phyloP scores from a whole-genome alignment of 2,329 filamentous ascomycete genomes.

The Botrytis aclada region DNA sequence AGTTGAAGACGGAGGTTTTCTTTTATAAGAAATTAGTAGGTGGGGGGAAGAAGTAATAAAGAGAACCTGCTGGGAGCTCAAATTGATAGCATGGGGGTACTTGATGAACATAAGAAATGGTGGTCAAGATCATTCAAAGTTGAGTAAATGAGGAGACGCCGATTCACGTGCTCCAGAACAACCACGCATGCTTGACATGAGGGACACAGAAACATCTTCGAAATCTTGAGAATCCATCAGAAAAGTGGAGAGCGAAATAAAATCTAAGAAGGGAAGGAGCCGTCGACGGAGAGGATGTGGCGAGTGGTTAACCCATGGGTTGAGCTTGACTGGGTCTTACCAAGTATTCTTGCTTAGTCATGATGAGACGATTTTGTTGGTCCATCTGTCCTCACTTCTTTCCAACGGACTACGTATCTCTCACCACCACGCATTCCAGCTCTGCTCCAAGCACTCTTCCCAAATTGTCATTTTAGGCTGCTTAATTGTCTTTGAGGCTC shows the following conservation, averaged over 20 bases:
- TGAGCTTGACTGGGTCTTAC: neutral
- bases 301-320: neutral
- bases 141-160: neutral
- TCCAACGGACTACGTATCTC: neutral
- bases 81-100: neutral
- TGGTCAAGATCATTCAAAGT: neutral
- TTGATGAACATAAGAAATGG: neutral
- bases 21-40: slow-evolving; percentile 55
- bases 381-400: neutral
- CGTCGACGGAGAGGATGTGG: neutral
- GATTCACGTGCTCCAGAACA: neutral
- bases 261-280: neutral
- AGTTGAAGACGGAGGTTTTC: slow-evolving; percentile 51
- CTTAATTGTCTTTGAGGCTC: neutral
- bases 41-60: neutral
- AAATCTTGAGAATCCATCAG: neutral
- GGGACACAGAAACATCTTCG: neutral
- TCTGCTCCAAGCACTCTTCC: neutral
- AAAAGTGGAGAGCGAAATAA: neutral
- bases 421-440: neutral
- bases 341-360: neutral
- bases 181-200: neutral
- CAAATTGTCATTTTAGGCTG: neutral
- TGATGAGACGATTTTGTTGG: neutral
- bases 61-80: neutral